phyloP scores from a whole-genome alignment of 139 green algal species.

The Tetratostichococcus sp. region DNA sequence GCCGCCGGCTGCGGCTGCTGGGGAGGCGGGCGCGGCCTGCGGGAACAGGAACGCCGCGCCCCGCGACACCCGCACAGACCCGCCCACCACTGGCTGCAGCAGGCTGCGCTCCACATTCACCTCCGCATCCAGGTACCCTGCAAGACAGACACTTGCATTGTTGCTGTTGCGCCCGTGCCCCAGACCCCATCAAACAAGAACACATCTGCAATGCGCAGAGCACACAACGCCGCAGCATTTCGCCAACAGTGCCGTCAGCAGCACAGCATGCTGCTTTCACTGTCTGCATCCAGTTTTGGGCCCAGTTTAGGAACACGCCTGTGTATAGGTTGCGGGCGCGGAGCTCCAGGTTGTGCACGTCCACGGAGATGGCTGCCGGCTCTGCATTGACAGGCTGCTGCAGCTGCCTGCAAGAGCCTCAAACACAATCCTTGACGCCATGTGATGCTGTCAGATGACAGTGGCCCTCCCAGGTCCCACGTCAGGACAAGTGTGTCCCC shows the following conservation, averaged over 20 bases:
- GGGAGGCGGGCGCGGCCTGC: constrained; percentile 11
- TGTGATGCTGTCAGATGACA: too few relatives aligned
- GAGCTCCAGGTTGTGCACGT: constrained; percentile 58
- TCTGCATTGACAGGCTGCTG: constrained; percentile 1
- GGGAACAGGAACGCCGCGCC: constrained; percentile 66
- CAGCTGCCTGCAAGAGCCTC: neutral
- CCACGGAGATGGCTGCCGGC: constrained; percentile 24
- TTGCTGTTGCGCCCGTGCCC: too few relatives aligned
- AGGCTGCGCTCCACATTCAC: constrained; percentile 52
- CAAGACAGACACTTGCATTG: too few relatives aligned
- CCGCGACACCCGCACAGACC: constrained; percentile 51
- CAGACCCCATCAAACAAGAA: neutral
- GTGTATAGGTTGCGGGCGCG: constrained; percentile 66
- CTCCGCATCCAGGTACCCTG: constrained; percentile 55
- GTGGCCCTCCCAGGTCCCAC: too few relatives aligned
- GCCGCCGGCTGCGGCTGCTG: neutral
- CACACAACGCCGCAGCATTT: too few relatives aligned
- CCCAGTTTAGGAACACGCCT: constrained; percentile 21
- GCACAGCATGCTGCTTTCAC: too few relatives aligned
- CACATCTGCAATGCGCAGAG: too few relatives aligned
- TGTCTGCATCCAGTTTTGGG: too few relatives aligned
- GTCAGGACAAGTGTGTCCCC: too few relatives aligned
- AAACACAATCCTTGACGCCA: too few relatives aligned
- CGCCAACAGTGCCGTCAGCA: too few relatives aligned
- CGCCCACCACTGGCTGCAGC: constrained; percentile 55